A percentile compares a stretch with the other conserved stretches of the same genome.
phyloP scores from a whole-genome alignment of 2,329 filamentous ascomycete species.

The Botrytis fragariae region DNA sequence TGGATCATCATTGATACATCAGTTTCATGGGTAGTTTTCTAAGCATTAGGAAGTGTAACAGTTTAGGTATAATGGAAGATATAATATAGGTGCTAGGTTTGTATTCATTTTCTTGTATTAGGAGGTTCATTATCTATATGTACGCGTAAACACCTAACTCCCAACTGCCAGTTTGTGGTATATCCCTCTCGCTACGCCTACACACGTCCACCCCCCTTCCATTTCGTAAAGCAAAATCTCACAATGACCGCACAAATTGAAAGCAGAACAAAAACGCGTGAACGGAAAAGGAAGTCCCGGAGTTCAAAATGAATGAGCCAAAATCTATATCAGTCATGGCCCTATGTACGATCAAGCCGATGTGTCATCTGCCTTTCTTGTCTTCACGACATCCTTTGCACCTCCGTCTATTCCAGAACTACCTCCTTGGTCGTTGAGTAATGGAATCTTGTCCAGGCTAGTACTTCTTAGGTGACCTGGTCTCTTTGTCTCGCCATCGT shows the following conservation, averaged over 20 bases:
- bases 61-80: neutral
- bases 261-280: neutral
- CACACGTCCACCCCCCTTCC: neutral
- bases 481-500: constrained; percentile 2
- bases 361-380: constrained; percentile 44
- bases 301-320: neutral
- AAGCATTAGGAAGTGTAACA: neutral
- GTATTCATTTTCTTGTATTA: neutral
- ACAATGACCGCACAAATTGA: neutral
- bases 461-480: constrained; percentile 23
- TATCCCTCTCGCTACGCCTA: neutral
- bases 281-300: neutral
- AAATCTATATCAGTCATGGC: neutral
- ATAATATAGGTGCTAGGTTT: neutral
- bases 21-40: neutral
- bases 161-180: constrained; percentile 10
- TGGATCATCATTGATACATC: neutral
- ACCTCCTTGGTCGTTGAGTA: constrained; percentile 50
- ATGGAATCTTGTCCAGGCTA: constrained; percentile 54
- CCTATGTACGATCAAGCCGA: constrained; percentile 28
- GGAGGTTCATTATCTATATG: neutral
- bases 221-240: neutral
- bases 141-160: neutral
- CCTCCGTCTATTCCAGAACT: constrained; percentile 47
- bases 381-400: constrained; percentile 47